Conservation (phyloP, 164 flowering plant genomes). For the Platanus orientalis region DNA sequence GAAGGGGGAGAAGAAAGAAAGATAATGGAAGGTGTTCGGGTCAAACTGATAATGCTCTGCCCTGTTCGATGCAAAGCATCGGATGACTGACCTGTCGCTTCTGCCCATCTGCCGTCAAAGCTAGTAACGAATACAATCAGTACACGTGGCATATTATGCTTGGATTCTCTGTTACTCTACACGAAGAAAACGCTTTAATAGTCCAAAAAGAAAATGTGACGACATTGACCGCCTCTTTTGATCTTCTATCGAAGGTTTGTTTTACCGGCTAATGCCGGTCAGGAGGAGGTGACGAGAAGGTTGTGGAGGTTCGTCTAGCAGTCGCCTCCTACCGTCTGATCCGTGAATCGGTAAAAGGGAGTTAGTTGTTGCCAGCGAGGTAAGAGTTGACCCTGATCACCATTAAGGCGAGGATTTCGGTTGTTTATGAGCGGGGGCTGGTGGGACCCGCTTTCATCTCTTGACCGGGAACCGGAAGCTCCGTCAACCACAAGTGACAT, state of each 20-base stretch:
- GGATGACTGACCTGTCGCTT: constrained; percentile 18
- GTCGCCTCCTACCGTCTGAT: not conserved
- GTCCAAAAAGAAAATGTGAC: not conserved
- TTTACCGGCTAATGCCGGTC: not conserved
- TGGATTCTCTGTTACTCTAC: not conserved
- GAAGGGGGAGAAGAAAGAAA: not conserved
- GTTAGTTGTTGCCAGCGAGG: constrained; percentile 11
- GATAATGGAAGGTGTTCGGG: not conserved
- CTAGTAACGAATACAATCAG: not conserved
- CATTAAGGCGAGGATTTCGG: not conserved
- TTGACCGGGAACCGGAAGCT: constrained; percentile 12
- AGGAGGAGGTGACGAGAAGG: not conserved
- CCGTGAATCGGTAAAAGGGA: not conserved
- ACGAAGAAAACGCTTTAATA: not conserved
- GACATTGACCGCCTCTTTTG: not conserved
- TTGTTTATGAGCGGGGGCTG: too few relatives aligned
- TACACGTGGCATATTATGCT: constrained; percentile 6
- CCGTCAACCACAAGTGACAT: too few relatives aligned
- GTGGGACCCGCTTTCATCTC: not conserved
- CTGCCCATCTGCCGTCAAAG: constrained; percentile 14
- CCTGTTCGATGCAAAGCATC: not conserved
- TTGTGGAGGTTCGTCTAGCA: not conserved
- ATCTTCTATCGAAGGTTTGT: not conserved
- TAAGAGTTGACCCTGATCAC: constrained; percentile 6
- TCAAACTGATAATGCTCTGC: not conserved